Evolutionary conservation across 768 basidiomycete species (phyloP), one percentile per base, ranked within the genome.

Genomic region (Boletellus emodensis): DNA sequence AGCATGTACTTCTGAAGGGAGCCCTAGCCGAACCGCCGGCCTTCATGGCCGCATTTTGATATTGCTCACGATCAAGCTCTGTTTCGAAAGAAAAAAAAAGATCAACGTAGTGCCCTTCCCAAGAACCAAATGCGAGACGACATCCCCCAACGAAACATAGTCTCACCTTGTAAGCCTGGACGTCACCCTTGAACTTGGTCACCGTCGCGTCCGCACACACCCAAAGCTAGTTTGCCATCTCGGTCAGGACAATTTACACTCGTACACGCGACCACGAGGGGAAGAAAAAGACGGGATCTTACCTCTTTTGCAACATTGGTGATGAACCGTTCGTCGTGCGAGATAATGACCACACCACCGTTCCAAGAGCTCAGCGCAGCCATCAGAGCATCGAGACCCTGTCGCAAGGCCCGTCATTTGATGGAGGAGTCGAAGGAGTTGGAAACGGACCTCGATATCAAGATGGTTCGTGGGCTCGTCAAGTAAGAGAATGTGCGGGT

Each of bases 401-500:
- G 64, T 26, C 11, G 14, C 48, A 26, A 17, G n/a, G n/a, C 55
- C 20, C 44, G n/a, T 60, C 35, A 40, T 24, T 22, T 22, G 20
- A 38, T 12, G 17, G 34, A 46, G n/a, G 30, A 30, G 24, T 26
- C 24, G 5, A 7, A 26, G n/a, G 12, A 7, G 42, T 39, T 17
- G 20, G 36, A n/a, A 13, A 54, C 56, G 48, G 51, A 85, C 87
- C 76, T 92, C 90, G 53, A 94, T 92, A 87, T 95, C 94, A 63
- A 94, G 74, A 71, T 95, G 94, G 76, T 95, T 95, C 60, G 92
- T 93, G 49, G 93, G 93, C 86, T 99, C 96, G 68, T 99, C 96
- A 47, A 99, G 80, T 55, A 98, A 72, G 54, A 99, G 70, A 53
- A 99, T 81, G 65, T 99, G 96, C 8, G 96, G 96, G 48, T 81